A percentile compares a stretch with the other conserved stretches of the same genome.
Evolutionary conservation across 352 stramenopile genomes (phyloP).

Genomic region (Plasmopara muralis): DNA sequence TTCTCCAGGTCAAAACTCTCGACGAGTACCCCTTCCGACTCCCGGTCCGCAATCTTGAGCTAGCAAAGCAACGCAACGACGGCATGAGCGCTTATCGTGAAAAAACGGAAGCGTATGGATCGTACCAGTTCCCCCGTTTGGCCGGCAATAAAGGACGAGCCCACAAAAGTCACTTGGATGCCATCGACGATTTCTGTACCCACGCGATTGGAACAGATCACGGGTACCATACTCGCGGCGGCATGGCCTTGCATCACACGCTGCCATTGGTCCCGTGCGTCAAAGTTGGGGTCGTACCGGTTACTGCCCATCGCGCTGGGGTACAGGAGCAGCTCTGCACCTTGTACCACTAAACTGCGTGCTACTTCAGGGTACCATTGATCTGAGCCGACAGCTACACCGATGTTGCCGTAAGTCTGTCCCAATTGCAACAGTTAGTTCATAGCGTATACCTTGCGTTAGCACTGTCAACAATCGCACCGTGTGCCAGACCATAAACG

Average conservation of each 20-base stretch:
- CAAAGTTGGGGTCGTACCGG: slow-evolving; percentile 83
- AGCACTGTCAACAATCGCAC: slow-evolving; percentile 21
- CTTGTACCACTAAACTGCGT: slow-evolving; percentile 80
- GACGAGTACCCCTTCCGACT: slow-evolving; percentile 82
- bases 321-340: slow-evolving; percentile 83
- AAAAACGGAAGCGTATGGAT: not conserved
- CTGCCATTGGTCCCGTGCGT: slow-evolving; percentile 87
- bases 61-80: slow-evolving; percentile 17
- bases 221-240: slow-evolving; percentile 84
- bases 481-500: slow-evolving; percentile 88
- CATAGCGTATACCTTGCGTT: not conserved
- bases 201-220: slow-evolving; percentile 89
- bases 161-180: slow-evolving; percentile 87
- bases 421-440: not conserved
- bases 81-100: not conserved
- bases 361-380: slow-evolving; percentile 91
- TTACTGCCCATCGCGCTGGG: slow-evolving; percentile 80
- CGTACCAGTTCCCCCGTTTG: slow-evolving; percentile 86
- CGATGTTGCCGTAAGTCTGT: slow-evolving; percentile 83
- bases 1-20: slow-evolving; percentile 84
- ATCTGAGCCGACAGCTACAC: slow-evolving; percentile 87
- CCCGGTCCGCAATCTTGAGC: slow-evolving; percentile 82
- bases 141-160: slow-evolving; percentile 89
- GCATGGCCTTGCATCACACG: slow-evolving; percentile 89
- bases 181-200: slow-evolving; percentile 74